Conservation (phyloP, 768 basidiomycete genomes). For the Galerina sulciceps region DNA sequence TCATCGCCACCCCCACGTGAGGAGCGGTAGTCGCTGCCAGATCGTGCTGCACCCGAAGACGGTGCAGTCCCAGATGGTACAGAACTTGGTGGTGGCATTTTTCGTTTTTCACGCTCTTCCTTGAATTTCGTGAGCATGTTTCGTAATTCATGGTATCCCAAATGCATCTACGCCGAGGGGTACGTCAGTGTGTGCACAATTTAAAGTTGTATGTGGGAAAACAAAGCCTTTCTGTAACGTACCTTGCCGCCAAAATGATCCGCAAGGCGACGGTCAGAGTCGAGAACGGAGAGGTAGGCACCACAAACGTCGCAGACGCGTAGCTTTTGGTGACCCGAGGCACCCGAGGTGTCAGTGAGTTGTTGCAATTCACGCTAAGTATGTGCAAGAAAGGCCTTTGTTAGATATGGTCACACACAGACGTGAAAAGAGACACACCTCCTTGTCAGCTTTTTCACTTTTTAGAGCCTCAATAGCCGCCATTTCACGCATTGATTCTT, state of each 20-base stretch:
- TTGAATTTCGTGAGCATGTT: slow-evolving; percentile 91
- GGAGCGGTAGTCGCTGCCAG: slow-evolving; percentile 38
- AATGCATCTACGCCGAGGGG: slow-evolving; percentile 79
- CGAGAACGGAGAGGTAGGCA: slow-evolving; percentile 97
- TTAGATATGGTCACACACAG: slow-evolving; percentile 8
- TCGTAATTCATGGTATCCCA: slow-evolving; percentile 97
- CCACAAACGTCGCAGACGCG: slow-evolving; percentile 99
- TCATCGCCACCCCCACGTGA: slow-evolving; percentile 57
- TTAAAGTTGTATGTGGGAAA: slow-evolving; percentile 27
- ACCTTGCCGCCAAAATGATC: slow-evolving; percentile 99
- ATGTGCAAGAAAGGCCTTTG: slow-evolving; percentile 4
- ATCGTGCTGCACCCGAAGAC: slow-evolving; percentile 44
- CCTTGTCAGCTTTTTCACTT: slow-evolving; percentile 94
- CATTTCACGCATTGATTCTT: slow-evolving; percentile 98
- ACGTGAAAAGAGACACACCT: slow-evolving; percentile 53
- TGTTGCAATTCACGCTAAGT: slow-evolving; percentile 91
- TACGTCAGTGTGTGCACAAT: slow-evolving; percentile 16
- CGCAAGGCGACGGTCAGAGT: slow-evolving; percentile 97
- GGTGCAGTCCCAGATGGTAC: slow-evolving; percentile 38
- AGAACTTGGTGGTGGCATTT: slow-evolving; percentile 52
- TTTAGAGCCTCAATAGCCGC: slow-evolving; percentile 97
- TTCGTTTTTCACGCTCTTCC: slow-evolving; percentile 87
- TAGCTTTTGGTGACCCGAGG: slow-evolving; percentile 99
- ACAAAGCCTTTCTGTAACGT: slow-evolving; percentile 33
- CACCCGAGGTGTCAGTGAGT: slow-evolving; percentile 96